Conservation (phyloP, 2,329 filamentous ascomycete species). For the Emergomyces pasteurianus region DNA sequence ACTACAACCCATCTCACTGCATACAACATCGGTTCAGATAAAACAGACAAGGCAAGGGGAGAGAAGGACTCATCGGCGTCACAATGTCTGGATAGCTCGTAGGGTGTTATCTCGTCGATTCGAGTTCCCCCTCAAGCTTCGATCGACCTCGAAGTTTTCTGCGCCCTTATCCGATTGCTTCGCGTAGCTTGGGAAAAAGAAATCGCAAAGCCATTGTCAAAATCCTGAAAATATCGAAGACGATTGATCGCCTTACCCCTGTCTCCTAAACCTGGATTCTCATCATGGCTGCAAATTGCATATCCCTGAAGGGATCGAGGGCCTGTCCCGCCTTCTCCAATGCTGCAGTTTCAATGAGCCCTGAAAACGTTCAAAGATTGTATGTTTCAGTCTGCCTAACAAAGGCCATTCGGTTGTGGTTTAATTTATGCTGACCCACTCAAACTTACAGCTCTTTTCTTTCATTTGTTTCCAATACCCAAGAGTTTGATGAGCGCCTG, state of each 20-base stretch:
- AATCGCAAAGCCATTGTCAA: background rate
- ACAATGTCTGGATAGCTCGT: background rate
- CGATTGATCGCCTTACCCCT: no score
- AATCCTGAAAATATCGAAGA: background rate
- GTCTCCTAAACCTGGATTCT: constrained; percentile 1
- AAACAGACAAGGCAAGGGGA: background rate
- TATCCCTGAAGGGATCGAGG: constrained; percentile 59
- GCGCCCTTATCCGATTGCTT: background rate
- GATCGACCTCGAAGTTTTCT: background rate
- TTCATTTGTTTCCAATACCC: constrained; percentile 60
- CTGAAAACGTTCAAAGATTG: constrained; percentile 49
- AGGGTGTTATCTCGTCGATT: background rate
- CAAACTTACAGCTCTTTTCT: constrained; percentile 61
- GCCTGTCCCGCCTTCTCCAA: constrained; percentile 60
- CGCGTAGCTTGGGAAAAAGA: background rate
- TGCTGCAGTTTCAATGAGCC: constrained; percentile 58
- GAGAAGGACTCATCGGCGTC: background rate
- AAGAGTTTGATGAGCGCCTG: constrained; percentile 67
- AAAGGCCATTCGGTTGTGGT: background rate
- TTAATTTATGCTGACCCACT: constrained; percentile 16
- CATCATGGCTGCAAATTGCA: constrained; percentile 37
- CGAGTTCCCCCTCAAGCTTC: background rate
- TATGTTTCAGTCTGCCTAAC: constrained; percentile 33
- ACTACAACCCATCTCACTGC: background rate
- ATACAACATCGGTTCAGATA: background rate